Evolutionary conservation across 768 basidiomycete genomes (phyloP), one percentile per base, ranked within the genome.

Genomic region (Lactarius vividus): DNA sequence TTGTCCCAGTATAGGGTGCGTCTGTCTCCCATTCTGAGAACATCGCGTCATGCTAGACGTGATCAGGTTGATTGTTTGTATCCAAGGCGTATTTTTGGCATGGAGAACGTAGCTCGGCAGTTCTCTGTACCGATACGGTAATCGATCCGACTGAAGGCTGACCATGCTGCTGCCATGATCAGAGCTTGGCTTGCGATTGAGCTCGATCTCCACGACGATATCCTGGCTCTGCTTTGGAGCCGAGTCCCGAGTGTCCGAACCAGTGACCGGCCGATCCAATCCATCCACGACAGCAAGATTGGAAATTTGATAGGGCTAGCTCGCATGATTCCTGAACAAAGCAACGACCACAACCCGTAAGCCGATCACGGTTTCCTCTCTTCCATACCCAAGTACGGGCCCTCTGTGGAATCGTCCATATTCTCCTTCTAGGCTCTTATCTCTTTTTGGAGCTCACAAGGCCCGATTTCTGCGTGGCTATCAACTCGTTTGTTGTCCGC

Each of bases 351-450:
- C 35, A 33, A 35, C 60, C 49, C 46, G 61, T 61, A 53, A 31
- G 65, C 61, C 61, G 61, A 67, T 62, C 61, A 63, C n/a, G 55
- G 37, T 10, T 44, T 39, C 23, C 37, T 62, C 4, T 62, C 65
- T 62, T 65, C 59, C 59, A 54, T 44, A 28, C 42, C 42, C 56
- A 57, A 44, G 60, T 49, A 49, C 37, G 49, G 26, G 18, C 26
- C 39, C 46, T 46, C 61, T 39, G 60, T 33, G 54, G 37, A 29
- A 52, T 35, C 23, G 6, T 26, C 16, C 37, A 40, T 33, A 46
- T 40, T 53, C 5, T 44, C 37, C n/a, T 39, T 61, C 35, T 40
- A 56, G 42, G 28, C 26, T 39, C 13, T 35, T 37, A 13, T 31
- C 40, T 39, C 59, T 37, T 37, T 35, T 37, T 37, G 35, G 35